Evolutionary conservation across 1,284 basidiomycete genomes (phyloP).

Genomic region (Wolfiporia cocos): DNA sequence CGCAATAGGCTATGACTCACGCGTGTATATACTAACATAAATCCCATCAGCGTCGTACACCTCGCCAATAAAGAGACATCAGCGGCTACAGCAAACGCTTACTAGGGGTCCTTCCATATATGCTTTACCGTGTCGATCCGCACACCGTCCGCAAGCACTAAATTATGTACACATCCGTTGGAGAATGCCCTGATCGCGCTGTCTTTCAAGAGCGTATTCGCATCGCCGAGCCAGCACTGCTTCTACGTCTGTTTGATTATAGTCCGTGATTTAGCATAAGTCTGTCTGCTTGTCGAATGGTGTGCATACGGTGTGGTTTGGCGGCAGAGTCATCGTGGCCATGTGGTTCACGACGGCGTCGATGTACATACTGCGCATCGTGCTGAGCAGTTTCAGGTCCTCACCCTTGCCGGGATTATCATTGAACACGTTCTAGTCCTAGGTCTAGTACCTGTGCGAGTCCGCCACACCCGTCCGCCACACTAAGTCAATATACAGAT

Average conservation of each 20-base stretch:
- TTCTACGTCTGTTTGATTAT: conserved; percentile 60
- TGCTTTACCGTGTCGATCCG: conserved; percentile 74
- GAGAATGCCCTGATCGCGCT: conserved; percentile 50
- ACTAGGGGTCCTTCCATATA: conserved; percentile 63
- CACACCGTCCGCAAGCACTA: conserved; percentile 67
- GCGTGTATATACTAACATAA: conserved; percentile 31
- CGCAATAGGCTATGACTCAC: conserved; percentile 26
- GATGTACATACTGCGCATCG: conserved; percentile 68
- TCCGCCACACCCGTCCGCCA: background rate
- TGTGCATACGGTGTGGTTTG: conserved; percentile 52
- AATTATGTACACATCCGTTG: conserved; percentile 52
- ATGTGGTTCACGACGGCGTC: conserved; percentile 77
- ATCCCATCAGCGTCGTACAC: conserved; percentile 56
- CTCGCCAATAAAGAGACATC: conserved; percentile 82
- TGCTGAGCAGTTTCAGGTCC: conserved; percentile 63
- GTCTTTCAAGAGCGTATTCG: conserved; percentile 57
- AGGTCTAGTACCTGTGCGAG: conserved; percentile 44
- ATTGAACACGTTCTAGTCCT: conserved; percentile 61
- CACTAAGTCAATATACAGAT: background rate
- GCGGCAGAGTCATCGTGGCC: conserved; percentile 49
- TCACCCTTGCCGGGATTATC: conserved; percentile 60
- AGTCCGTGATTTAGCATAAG: conserved; percentile 53
- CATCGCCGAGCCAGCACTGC: conserved; percentile 73
- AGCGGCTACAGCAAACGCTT: conserved; percentile 58
- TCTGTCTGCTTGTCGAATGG: conserved; percentile 50